These are phyloP conservation scores for Lecanoromycetidae sp. DNA, from an alignment of 2,329 filamentous ascomycete species.

Conservation along the genomic window DNA sequence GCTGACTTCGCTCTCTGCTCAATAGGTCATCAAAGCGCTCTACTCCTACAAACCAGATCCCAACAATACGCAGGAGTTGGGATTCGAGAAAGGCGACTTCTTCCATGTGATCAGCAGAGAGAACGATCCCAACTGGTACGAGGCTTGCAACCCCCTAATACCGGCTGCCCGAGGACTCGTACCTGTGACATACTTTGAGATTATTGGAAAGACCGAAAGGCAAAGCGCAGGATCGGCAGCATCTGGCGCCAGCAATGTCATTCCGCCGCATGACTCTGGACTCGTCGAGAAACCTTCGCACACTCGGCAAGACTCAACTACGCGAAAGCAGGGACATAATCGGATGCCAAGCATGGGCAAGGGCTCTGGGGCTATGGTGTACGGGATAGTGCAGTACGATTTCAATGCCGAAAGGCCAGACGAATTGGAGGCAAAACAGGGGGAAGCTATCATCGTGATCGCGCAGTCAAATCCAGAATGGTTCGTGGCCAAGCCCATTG, in stretches of 20 bases:
- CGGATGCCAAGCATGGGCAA: conserved; percentile 39
- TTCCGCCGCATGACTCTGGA: conserved; percentile 60
- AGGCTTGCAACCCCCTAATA: conserved; percentile 87
- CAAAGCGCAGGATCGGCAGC: conserved; percentile 63
- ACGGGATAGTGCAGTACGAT: conserved; percentile 93
- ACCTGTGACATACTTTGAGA: conserved; percentile 86
- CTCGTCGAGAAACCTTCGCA: conserved; percentile 52
- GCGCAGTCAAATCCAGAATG: conserved; percentile 97
- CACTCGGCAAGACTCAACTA: conserved; percentile 26
- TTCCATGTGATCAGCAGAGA: conserved; percentile 96
- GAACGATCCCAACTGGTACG: conserved; percentile 93
- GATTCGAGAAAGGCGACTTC: conserved; percentile 91
- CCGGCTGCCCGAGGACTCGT: conserved; percentile 82
- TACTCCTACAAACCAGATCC: conserved; percentile 79
- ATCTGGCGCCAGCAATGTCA: conserved; percentile 32
- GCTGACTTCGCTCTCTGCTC: conserved; percentile 12
- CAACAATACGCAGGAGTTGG: conserved; percentile 57
- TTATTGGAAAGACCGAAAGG: conserved; percentile 79
- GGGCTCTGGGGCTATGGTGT: conserved; percentile 70
- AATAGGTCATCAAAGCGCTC: conserved; percentile 86
- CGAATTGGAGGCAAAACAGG: conserved; percentile 86
- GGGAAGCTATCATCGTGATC: conserved; percentile 95
- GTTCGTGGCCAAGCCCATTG: conserved; percentile 99
- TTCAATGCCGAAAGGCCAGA: conserved; percentile 93
- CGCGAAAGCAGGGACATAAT: conserved; percentile 26